Percentiles rank a stretch among this genome's conserved stretches.
phyloP scores from a whole-genome alignment of 2,329 filamentous ascomycete genomes.

The Aspergillus viridinutans region DNA sequence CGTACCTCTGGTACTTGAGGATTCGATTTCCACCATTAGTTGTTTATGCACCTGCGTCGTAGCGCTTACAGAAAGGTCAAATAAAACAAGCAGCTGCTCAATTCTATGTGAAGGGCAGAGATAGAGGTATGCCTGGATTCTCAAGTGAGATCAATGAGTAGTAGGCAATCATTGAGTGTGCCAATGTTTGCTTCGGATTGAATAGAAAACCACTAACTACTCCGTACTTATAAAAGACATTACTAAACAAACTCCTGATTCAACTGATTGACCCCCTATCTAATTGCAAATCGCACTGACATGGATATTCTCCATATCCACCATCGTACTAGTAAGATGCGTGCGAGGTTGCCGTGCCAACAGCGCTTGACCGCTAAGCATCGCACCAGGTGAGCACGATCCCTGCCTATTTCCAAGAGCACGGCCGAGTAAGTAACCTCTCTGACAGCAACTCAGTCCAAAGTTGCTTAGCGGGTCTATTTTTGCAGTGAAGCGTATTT shows the following conservation, averaged over 20 bases:
- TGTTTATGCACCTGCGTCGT: background rate
- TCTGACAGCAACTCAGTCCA: background rate
- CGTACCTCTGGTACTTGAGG: background rate
- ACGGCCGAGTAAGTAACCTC: background rate
- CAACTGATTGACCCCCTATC: no score
- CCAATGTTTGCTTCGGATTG: background rate
- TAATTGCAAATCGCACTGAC: no score
- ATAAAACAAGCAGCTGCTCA: background rate
- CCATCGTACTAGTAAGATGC: background rate
- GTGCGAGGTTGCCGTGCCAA: constrained; percentile 23
- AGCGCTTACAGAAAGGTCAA: background rate
- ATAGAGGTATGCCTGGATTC: no score
- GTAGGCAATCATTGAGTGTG: background rate
- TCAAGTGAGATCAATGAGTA: background rate
- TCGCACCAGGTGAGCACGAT: constrained; percentile 16
- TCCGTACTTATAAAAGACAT: background rate
- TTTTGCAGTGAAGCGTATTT: background rate
- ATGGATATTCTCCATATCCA: no score
- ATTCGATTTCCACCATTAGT: background rate
- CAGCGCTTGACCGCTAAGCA: constrained; percentile 9
- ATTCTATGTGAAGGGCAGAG: background rate
- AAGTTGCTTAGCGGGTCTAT: background rate
- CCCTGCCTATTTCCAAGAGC: background rate
- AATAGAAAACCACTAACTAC: no score
- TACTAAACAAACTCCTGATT: background rate